Evolutionary conservation across 2,329 filamentous ascomycete species (phyloP), one percentile per base, ranked within the genome.

Genomic region (Diaporthe eres): DNA sequence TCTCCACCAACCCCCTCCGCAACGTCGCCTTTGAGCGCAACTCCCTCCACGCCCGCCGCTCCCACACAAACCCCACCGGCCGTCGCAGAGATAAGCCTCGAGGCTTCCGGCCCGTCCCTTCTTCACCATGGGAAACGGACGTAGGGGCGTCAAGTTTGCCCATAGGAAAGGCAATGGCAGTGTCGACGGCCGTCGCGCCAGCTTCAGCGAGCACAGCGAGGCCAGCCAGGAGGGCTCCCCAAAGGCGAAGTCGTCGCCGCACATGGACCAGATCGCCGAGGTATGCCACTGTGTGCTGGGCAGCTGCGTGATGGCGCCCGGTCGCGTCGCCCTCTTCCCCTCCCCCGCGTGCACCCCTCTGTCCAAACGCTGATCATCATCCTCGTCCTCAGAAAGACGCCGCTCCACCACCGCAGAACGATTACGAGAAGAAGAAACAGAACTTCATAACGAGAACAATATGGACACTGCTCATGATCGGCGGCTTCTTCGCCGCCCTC

Each of bases 401-500:
- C 49, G 80, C 83, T 75, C 84, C 86, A 61, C 84, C 87, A 77
- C 83, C 86, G 77, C 83, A 83, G 72, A 84, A 85, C 81, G 97
- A 98, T 77, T 98, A 97, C 84, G 95, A 98, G 83, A 98, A 98
- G 91, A 99, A 99, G 87, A 98, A 98, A 88, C 94, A 95, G 85
- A 98, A 97, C 84, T 98, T 99, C 88, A 94, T 98, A 82, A 98
- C 95, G 53, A 93, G 97, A 81, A 96, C 96, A 73, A 95, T 98
- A 89, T 99, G 97, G 97, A 98, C 95, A 4, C 93, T 99, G 78
- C 93, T 98, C 86, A 99, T 99, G 97, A 98, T 99, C 81, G 94
- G 89, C 73, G 90, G 92, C 82, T 99, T 99, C 90, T 98, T 98
- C 86, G 90, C 91, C 75, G 92, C 95, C 78, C 94, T 99, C 85